Conservation (phyloP, 2,329 filamentous ascomycete genomes). For the Endoconidiophora laricicola region DNA sequence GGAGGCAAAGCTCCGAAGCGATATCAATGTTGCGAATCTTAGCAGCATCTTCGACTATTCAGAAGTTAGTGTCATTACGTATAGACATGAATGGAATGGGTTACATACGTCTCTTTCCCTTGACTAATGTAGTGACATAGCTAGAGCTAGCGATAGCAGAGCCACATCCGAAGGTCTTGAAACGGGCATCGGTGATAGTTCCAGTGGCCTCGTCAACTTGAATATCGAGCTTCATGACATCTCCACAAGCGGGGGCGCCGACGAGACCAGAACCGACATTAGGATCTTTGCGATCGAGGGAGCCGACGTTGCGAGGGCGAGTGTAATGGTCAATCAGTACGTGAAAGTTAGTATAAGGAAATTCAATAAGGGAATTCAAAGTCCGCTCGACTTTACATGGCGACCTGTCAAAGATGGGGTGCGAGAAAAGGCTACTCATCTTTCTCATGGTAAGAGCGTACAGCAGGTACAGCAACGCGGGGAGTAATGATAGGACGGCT, state of each 20-base stretch:
- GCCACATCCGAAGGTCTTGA: slow-evolving; percentile 95
- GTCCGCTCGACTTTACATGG: neutral
- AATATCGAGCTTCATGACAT: slow-evolving; percentile 72
- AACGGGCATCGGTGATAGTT: slow-evolving; percentile 86
- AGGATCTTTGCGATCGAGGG: slow-evolving; percentile 52
- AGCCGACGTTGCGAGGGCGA: slow-evolving; percentile 37
- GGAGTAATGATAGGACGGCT: slow-evolving; percentile 1
- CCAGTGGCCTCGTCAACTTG: slow-evolving; percentile 76
- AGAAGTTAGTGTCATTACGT: neutral
- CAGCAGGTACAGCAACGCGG: neutral
- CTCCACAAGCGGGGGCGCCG: slow-evolving; percentile 73
- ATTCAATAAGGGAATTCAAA: neutral
- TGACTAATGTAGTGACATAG: slow-evolving; percentile 90
- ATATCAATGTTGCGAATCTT: slow-evolving; percentile 96
- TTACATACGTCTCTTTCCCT: slow-evolving; percentile 55
- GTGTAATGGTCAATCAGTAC: slow-evolving; percentile 33
- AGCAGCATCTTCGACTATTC: slow-evolving; percentile 66
- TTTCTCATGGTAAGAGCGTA: slow-evolving; percentile 43
- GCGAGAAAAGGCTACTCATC: slow-evolving; percentile 27
- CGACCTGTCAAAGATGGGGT: neutral
- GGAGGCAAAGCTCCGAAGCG: slow-evolving; percentile 82
- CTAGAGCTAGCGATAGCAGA: slow-evolving; percentile 87
- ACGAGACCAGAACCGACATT: slow-evolving; percentile 88
- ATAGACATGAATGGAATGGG: too few relatives aligned
- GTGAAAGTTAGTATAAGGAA: slow-evolving; percentile 18